Conservation (phyloP, 2,329 filamentous ascomycete genomes). For the Penicillium griseofulvum region DNA sequence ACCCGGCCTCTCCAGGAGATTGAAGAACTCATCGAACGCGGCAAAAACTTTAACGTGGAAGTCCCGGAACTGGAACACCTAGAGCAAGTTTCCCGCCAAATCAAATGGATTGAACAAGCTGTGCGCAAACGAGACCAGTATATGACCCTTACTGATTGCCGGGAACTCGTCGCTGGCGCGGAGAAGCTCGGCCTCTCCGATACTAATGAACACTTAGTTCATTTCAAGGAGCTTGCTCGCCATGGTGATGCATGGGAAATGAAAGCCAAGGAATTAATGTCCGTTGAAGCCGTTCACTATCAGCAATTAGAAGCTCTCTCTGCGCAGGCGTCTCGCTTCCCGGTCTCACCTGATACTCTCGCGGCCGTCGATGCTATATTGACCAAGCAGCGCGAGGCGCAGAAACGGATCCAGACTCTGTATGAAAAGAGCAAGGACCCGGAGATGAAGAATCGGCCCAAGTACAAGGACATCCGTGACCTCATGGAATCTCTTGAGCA, state of each 20-base stretch:
- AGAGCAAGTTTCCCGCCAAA: slow-evolving; percentile 74
- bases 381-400: slow-evolving; percentile 92
- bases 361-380: slow-evolving; percentile 84
- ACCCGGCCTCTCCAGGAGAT: slow-evolving; percentile 68
- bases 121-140: slow-evolving; percentile 63
- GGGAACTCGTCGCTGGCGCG: slow-evolving; percentile 73
- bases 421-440: slow-evolving; percentile 72
- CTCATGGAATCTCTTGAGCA: slow-evolving; percentile 84
- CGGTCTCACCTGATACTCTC: slow-evolving; percentile 78
- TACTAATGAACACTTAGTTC: slow-evolving; percentile 74
- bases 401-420: slow-evolving; percentile 79
- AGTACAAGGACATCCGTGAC: slow-evolving; percentile 85
- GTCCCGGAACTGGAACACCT: slow-evolving; percentile 83
- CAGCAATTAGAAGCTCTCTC: slow-evolving; percentile 91
- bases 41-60: slow-evolving; percentile 85
- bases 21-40: slow-evolving; percentile 86
- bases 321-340: slow-evolving; percentile 73
- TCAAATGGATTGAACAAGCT: slow-evolving; percentile 84
- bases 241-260: slow-evolving; percentile 85
- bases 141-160: slow-evolving; percentile 74
- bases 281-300: slow-evolving; percentile 88
- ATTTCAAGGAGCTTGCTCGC: slow-evolving; percentile 71
- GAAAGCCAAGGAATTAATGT: slow-evolving; percentile 88
- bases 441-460: slow-evolving; percentile 76
- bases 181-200: slow-evolving; percentile 72